Base-by-base conservation (phyloP, 192 early-diverging fungal species). In the Phycomyces blakesleeanus region DNA sequence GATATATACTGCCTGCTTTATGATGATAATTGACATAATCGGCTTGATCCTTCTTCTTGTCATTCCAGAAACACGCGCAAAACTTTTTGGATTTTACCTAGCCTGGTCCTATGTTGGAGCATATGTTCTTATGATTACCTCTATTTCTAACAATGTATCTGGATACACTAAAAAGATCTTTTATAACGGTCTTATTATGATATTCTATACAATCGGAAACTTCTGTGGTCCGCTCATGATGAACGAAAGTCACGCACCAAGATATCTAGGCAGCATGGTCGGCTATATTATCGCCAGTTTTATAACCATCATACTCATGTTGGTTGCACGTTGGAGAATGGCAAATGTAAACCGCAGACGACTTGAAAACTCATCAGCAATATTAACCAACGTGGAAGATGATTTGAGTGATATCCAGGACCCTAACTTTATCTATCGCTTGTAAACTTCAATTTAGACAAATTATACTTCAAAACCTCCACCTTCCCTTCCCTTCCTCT, bases 91-190 rank as follows among this genome's bases (percentile, higher is more conserved):
- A 14, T 64, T 71, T 38, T 71, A 64, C 22, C 42, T 69, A 1
- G 7, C 40, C 24, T 71, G 63, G 62, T 12, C 57, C 7, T 71
- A 71, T 34, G 49, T 27, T 54, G 50, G 57, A 6, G 39, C 50
- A 9, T 71, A 55, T 60, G 42, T 64, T 6, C 37, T 71, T 6
- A 53, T 64, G 22, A 15, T 71, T 9, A 55, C 55, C 7, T 42
- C 57, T n/a, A 58, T 64, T 15, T 29, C 69, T 12, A 59, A 64
- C 25, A 71, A 71, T 22, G 57, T 64, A 16, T 64, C 57, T n/a
- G 69, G 69, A 20, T 71, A 64, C 29, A 63, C 69, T 3, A 71
- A 71, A 27, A 71, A 71, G 29, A 54, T 71, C 15, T 64, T 71
- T 18, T 64, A 64, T 25, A 57, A 62, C 22, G 55, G 40, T 18